phyloP scores from a whole-genome alignment of 2,329 filamentous ascomycete species.

The Colletotrichum melonis region DNA sequence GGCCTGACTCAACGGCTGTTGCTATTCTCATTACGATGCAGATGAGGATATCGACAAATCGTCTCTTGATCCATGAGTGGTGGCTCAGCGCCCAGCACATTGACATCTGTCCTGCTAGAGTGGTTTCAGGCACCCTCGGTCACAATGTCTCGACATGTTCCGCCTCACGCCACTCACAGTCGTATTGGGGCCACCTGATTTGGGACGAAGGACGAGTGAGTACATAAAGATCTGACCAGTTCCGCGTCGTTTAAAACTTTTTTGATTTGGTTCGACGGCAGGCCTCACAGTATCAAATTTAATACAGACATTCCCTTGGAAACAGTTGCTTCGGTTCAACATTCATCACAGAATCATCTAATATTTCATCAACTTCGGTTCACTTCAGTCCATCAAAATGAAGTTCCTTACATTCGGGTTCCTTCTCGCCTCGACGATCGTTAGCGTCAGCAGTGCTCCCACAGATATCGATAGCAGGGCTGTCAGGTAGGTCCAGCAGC shows the following conservation, averaged over 20 bases:
- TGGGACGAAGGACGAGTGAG: constrained; percentile 7
- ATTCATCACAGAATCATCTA: background rate
- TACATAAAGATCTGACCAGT: constrained; percentile 19
- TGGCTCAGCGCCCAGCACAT: constrained; percentile 27
- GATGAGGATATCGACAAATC: constrained; percentile 8
- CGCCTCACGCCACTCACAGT: constrained; percentile 15
- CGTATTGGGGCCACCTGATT: background rate
- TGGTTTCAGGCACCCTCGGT: constrained; percentile 27
- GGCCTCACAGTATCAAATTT: constrained; percentile 24
- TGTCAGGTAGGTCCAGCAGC: constrained; percentile 16
- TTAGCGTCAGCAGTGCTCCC: constrained; percentile 35
- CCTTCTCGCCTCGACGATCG: constrained; percentile 31
- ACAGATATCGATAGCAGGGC: constrained; percentile 31
- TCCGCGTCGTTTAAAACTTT: background rate
- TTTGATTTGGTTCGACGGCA: constrained; percentile 18
- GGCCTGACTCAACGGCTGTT: constrained; percentile 26
- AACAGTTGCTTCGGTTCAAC: constrained; percentile 2
- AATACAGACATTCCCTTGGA: constrained; percentile 32
- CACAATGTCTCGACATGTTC: constrained; percentile 22
- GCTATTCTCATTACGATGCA: constrained; percentile 3
- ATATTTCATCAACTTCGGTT: constrained; percentile 13
- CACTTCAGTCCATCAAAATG: constrained; percentile 34
- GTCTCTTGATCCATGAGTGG: background rate
- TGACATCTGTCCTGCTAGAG: constrained; percentile 24
- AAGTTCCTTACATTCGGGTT: constrained; percentile 28